These are phyloP conservation scores for Hanseniaspora osmophila DNA, from an alignment of 805 yeast species.

Conservation along the genomic window DNA sequence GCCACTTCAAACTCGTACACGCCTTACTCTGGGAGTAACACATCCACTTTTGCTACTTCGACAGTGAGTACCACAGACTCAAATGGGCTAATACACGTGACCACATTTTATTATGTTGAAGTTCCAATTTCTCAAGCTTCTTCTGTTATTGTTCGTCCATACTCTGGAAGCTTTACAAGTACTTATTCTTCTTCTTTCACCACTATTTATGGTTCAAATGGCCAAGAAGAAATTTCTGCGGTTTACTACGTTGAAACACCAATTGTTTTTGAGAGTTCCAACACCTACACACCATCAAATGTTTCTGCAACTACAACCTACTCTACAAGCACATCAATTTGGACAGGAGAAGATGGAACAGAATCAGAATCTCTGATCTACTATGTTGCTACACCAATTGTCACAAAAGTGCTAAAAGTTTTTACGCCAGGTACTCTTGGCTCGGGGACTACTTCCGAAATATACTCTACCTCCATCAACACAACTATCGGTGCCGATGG, in stretches of 20 bases:
- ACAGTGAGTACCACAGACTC: not conserved
- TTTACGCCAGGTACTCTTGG: no score
- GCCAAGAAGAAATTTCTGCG: constrained; percentile 4
- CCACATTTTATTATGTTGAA: not conserved
- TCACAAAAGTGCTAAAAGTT: no score
- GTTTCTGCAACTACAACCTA: no score
- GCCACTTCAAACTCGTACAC: not conserved
- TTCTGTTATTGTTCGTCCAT: not conserved
- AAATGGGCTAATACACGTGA: not conserved
- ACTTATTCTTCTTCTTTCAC: constrained; percentile 5
- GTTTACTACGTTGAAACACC: constrained; percentile 7
- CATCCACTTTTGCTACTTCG: not conserved
- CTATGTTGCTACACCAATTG: no score
- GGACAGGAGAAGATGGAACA: no score
- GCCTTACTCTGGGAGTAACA: not conserved
- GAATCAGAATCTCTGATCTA: no score
- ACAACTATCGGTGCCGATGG: no score
- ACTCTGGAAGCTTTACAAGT: not conserved
- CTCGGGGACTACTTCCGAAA: no score
- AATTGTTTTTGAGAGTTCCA: no score
- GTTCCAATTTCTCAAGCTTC: not conserved
- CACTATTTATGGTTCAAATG: constrained; percentile 8
- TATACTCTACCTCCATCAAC: no score
- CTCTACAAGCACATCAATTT: no score
- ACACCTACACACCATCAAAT: no score